A percentile compares a stretch with the other conserved stretches of the same genome.
These are phyloP conservation scores for Starmerella apis DNA, from an alignment of 805 yeast species.

Conservation along the genomic window DNA sequence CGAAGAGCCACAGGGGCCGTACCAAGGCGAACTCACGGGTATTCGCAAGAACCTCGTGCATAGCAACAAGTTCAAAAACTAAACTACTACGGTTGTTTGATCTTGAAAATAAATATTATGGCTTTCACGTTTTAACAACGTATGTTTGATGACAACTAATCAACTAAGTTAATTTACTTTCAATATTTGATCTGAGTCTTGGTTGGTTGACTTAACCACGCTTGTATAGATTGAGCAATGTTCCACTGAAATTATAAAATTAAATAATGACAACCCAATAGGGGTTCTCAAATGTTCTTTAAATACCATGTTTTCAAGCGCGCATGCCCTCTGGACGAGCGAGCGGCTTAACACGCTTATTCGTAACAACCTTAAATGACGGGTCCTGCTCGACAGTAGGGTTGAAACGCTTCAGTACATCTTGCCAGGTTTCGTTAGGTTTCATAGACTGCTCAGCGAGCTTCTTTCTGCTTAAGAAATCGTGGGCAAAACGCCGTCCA, in stretches of 20 bases:
- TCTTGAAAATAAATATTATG: not conserved
- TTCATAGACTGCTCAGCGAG: constrained; percentile 49
- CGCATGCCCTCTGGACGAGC: constrained; percentile 20
- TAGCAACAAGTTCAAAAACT: constrained; percentile 50
- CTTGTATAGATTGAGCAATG: too few relatives aligned
- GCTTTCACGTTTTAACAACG: too few relatives aligned
- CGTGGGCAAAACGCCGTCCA: constrained; percentile 87
- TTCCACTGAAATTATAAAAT: too few relatives aligned
- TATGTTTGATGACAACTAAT: too few relatives aligned
- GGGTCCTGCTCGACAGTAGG: constrained; percentile 34
- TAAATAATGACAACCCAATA: too few relatives aligned
- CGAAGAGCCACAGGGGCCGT: constrained; percentile 61
- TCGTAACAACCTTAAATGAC: constrained; percentile 51
- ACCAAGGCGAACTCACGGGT: constrained; percentile 94
- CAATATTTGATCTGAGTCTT: not conserved
- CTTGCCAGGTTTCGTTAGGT: constrained; percentile 56
- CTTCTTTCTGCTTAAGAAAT: constrained; percentile 68
- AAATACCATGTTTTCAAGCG: not conserved
- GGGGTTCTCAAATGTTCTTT: too few relatives aligned
- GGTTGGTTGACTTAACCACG: too few relatives aligned
- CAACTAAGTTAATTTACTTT: too few relatives aligned
- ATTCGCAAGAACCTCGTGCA: constrained; percentile 87
- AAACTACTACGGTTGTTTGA: not conserved
- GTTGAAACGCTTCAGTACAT: constrained; percentile 43
- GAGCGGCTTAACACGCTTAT: constrained; percentile 34